Evolutionary conservation across 345 rosid genomes (phyloP).

Genomic region (Melastoma malabathricum): DNA sequence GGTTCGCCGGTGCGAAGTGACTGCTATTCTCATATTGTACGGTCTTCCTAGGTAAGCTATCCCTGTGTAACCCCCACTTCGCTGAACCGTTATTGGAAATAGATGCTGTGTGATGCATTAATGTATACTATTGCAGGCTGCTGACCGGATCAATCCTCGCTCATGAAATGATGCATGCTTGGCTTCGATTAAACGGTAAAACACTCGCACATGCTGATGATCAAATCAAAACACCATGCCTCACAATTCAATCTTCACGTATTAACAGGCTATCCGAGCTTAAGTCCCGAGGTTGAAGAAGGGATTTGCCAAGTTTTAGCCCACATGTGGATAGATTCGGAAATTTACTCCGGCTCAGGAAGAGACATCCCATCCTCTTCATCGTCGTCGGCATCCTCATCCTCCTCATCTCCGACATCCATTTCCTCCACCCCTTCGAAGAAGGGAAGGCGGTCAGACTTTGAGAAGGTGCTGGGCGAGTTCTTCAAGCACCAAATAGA

Average conservation of each 20-base stretch:
- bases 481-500: slow-evolving; percentile 85
- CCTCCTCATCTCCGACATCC: slow-evolving; percentile 20
- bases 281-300: slow-evolving; percentile 91
- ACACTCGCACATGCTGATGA: neutral
- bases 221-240: neutral
- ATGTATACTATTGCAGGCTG: slow-evolving; percentile 31
- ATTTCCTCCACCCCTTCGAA: slow-evolving; percentile 47
- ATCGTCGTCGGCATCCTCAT: slow-evolving; percentile 34
- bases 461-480: slow-evolving; percentile 87
- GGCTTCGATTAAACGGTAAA: slow-evolving; percentile 92
- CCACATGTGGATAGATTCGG: slow-evolving; percentile 94
- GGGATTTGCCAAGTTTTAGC: slow-evolving; percentile 97
- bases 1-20: slow-evolving; percentile 79
- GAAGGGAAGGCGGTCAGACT: slow-evolving; percentile 78
- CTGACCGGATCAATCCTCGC: slow-evolving; percentile 94
- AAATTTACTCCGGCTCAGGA: slow-evolving; percentile 47
- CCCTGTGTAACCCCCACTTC: neutral
- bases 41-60: slow-evolving; percentile 68
- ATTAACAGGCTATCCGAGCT: slow-evolving; percentile 60
- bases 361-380: slow-evolving; percentile 29
- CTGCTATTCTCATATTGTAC: slow-evolving; percentile 89
- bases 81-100: too few relatives aligned
- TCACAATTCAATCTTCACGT: neutral
- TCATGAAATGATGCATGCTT: slow-evolving; percentile 99
- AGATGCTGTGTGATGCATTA: too few relatives aligned